A percentile compares a stretch with the other conserved stretches of the same genome.
phyloP scores from a whole-genome alignment of 2,329 filamentous ascomycete species.

The Thermoascus crustaceus region DNA sequence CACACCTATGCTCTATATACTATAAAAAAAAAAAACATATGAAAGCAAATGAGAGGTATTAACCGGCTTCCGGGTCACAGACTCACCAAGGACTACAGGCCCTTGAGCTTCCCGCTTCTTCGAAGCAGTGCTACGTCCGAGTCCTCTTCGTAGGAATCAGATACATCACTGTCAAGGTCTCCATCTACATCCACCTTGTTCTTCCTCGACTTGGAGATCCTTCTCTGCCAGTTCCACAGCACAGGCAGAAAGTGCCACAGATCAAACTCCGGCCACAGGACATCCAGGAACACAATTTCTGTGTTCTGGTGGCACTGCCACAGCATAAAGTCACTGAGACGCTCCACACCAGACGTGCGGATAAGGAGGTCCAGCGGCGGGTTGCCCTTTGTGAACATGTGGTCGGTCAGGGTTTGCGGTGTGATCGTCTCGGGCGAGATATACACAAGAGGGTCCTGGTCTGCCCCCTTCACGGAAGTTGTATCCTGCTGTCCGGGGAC shows the following conservation, averaged over 20 bases:
- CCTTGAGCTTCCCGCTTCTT: slow-evolving; percentile 21
- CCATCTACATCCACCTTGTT: slow-evolving; percentile 51
- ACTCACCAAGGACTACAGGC: slow-evolving; percentile 14
- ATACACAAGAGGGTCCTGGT: slow-evolving; percentile 29
- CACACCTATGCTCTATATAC: slow-evolving; percentile 1
- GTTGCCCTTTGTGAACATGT: slow-evolving; percentile 79
- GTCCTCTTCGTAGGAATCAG: slow-evolving; percentile 20
- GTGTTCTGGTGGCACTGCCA: slow-evolving; percentile 96
- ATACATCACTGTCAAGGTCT: slow-evolving; percentile 47
- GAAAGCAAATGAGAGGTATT: background rate
- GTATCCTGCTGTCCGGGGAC: slow-evolving; percentile 19
- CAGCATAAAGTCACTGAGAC: slow-evolving; percentile 95
- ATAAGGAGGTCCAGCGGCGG: slow-evolving; percentile 87
- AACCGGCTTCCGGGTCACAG: background rate
- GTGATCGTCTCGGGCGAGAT: slow-evolving; percentile 86
- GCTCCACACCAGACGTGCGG: slow-evolving; percentile 83
- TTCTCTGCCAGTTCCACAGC: slow-evolving; percentile 77
- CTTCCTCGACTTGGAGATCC: slow-evolving; percentile 55
- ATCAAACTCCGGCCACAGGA: slow-evolving; percentile 93
- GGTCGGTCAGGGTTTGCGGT: slow-evolving; percentile 67
- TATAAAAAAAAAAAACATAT: no score
- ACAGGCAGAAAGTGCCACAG: slow-evolving; percentile 90
- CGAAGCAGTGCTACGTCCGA: slow-evolving; percentile 10
- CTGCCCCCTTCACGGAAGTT: slow-evolving; percentile 30
- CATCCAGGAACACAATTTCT: slow-evolving; percentile 84